Base-by-base conservation (phyloP, 768 basidiomycete species). In the Tephrocybe sp. region DNA sequence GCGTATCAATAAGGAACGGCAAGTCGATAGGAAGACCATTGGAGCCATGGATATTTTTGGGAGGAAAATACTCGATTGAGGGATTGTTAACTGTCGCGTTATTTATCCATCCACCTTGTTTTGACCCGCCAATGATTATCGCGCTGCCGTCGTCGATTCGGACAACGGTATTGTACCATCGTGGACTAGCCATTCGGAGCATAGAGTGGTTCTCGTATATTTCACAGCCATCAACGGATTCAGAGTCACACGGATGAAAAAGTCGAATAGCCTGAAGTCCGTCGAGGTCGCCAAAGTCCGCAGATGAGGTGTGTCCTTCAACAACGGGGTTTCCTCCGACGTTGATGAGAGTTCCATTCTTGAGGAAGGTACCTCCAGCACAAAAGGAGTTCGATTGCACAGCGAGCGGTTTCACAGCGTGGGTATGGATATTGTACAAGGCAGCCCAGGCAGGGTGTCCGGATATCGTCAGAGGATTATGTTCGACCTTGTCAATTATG, bases 311-410 rank as follows among this genome's bases (percentile, higher is more conserved):
- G 22, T 74, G 72, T 48, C 71, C 72, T 42, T 77, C 79, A 17
- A 88, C 82, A 31, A 90, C 85, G 14, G 88, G 86, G 62, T 92
- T 91, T 2, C 90, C 90, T 48, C 90, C 90, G 11, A 89, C 86
- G 58, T 82, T 89, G 63, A 92, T 69, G 31, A 92, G 62, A 1
- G 87, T 87, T 4, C 90, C 90, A 52, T 92, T 89, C 19, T 83
- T 65, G 6, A 92, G 68, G 63, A 90, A 91, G 3, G 82, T 76
- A 10, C 90, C 90, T 30, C 90, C 87, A 8, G 90, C 90, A 62
- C 90, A 92, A 69, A 92, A 92, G 19, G 90, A 91, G 62, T 92
- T 91, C 4, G 89, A 89, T 58, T 80, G 71, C 66, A 91, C 75
- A 34, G 71, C 60, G 23, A 92, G 72, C 51, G 87, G 83, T 38